These are phyloP conservation scores for Prunus persica DNA, from an alignment of 306 rosid genomes.

Conservation along the genomic window Prunus_persica_NCBIv2 NC_034013.1:6294501-6295000, in stretches of 20 bases:
- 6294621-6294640: neutral
- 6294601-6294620: neutral
- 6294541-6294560: neutral
- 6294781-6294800: constrained; percentile 46
- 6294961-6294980: constrained; percentile 53
- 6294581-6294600: neutral
- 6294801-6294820: constrained; percentile 40
- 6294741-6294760: constrained; percentile 58
- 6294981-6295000: constrained; percentile 74
- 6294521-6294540: neutral
- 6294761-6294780: constrained; percentile 45
- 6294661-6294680: neutral
- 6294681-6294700: constrained; percentile 3
- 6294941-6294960: constrained; percentile 81
- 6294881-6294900: neutral
- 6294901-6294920: constrained; percentile 16
- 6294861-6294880: constrained; percentile 2
- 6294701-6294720: neutral
- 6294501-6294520: neutral
- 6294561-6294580: neutral
- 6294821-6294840: constrained; percentile 44
- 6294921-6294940: constrained; percentile 65
- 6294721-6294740: constrained; percentile 66
- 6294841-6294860: constrained; percentile 51
- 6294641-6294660: neutral